A percentile compares a stretch with the other conserved stretches of the same genome.
Evolutionary conservation across 2,329 filamentous ascomycete species (phyloP).

Genomic region (Nothophaeocryptopus gaeumannii): DNA sequence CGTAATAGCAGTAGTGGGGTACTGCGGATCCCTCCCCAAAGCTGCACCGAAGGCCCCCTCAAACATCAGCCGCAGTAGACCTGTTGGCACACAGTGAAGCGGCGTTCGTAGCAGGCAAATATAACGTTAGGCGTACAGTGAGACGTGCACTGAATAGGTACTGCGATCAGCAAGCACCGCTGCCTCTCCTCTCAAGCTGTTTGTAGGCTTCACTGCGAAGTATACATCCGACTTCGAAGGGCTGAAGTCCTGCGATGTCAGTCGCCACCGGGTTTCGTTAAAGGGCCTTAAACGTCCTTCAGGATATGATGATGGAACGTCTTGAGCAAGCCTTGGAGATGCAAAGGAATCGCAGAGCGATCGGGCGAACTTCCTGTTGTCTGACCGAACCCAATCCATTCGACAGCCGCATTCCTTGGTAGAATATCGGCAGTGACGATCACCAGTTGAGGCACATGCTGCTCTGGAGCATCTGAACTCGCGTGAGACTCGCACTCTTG

Average conservation of each 20-base stretch:
- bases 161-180: no score
- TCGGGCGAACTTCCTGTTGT: background rate
- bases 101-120: no score
- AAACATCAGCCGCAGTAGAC: background rate
- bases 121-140: no score
- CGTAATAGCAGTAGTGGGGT: background rate
- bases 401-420: conserved; percentile 69
- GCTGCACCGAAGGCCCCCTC: background rate
- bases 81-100: background rate
- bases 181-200: no score
- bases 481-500: conserved; percentile 27
- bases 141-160: no score
- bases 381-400: conserved; percentile 60
- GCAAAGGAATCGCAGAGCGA: conserved; percentile 7
- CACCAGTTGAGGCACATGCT: conserved; percentile 62
- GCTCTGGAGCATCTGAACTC: background rate
- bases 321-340: conserved; percentile 21
- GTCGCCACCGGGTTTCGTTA: no score
- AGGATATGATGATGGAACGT: conserved; percentile 18
- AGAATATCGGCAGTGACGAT: conserved; percentile 73
- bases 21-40: background rate
- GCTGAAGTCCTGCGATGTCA: no score
- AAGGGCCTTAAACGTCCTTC: background rate
- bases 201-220: no score
- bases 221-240: no score